Evolutionary conservation across 176 grass and related monocot species (phyloP).

Genomic region (Eragrostis nindensis): DNA sequence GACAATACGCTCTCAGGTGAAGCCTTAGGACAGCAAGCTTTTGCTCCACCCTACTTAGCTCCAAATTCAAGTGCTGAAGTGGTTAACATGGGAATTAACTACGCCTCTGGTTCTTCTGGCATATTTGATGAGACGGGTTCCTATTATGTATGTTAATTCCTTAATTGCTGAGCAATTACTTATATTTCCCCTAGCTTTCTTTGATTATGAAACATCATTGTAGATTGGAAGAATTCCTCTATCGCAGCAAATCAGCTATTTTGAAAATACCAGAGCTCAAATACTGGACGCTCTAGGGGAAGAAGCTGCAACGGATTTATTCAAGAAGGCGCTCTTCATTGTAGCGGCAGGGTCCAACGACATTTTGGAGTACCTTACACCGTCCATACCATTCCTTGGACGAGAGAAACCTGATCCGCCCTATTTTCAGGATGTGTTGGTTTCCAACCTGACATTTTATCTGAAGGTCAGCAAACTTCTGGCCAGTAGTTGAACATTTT

Average conservation of each 20-base stretch:
- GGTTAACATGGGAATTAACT: constrained; percentile 63
- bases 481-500: too few relatives aligned
- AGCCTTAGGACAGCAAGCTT: constrained; percentile 61
- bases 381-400: constrained; percentile 71
- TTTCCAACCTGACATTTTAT: constrained; percentile 74
- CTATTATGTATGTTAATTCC: constrained; percentile 59
- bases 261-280: constrained; percentile 65
- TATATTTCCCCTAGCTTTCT: constrained; percentile 15
- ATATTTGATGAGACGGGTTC: constrained; percentile 89
- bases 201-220: constrained; percentile 22
- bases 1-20: constrained; percentile 53
- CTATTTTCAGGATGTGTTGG: constrained; percentile 64
- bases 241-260: constrained; percentile 70
- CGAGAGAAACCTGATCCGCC: constrained; percentile 53
- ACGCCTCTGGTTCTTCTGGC: constrained; percentile 88
- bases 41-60: constrained; percentile 74
- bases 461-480: constrained; percentile 59
- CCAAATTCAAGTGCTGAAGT: constrained; percentile 50
- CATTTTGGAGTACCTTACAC: constrained; percentile 78
- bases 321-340: constrained; percentile 63
- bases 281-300: constrained; percentile 48
- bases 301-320: constrained; percentile 56
- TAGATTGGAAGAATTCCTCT: constrained; percentile 82
- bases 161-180: not conserved
- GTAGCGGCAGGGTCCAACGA: constrained; percentile 74